Conservation (phyloP, 345 rosid genomes). For the Brassica nigra region DNA sequence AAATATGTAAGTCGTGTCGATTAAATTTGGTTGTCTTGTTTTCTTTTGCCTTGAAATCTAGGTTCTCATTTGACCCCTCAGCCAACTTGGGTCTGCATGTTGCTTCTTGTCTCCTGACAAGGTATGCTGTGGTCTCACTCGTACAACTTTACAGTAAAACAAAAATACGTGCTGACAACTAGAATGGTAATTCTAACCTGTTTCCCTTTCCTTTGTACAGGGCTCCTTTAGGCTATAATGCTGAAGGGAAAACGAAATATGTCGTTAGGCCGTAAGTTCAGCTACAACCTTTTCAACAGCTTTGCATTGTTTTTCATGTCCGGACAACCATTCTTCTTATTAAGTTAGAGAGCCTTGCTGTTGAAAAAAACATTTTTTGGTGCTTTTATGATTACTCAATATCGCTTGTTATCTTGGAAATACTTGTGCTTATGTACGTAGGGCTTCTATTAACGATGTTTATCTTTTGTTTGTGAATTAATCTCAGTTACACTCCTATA, state of each 20-base stretch:
- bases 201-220: slow-evolving; percentile 45
- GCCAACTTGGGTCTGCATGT: slow-evolving; percentile 78
- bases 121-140: slow-evolving; percentile 46
- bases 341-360: not conserved
- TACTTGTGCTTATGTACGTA: not conserved
- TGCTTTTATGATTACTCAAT: not conserved
- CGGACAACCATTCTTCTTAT: not conserved
- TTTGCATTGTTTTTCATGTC: slow-evolving; percentile 10
- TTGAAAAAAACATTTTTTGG: not conserved
- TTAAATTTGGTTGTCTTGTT: slow-evolving; percentile 18
- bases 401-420: not conserved
- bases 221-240: slow-evolving; percentile 77
- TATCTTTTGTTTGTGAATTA: slow-evolving; percentile 7
- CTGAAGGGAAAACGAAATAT: slow-evolving; percentile 89
- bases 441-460: slow-evolving; percentile 4
- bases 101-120: slow-evolving; percentile 88
- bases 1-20: not conserved
- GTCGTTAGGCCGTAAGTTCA: slow-evolving; percentile 87
- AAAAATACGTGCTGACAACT: not conserved
- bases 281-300: slow-evolving; percentile 13
- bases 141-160: slow-evolving; percentile 9
- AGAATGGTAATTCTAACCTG: not conserved
- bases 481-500: slow-evolving; percentile 85
- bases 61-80: slow-evolving; percentile 89
- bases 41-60: slow-evolving; percentile 41